A percentile compares a stretch with the other conserved stretches of the same genome.
Evolutionary conservation across 1,139 yeast species (phyloP).

Genomic region (Diutina pseudorugosa): DNA sequence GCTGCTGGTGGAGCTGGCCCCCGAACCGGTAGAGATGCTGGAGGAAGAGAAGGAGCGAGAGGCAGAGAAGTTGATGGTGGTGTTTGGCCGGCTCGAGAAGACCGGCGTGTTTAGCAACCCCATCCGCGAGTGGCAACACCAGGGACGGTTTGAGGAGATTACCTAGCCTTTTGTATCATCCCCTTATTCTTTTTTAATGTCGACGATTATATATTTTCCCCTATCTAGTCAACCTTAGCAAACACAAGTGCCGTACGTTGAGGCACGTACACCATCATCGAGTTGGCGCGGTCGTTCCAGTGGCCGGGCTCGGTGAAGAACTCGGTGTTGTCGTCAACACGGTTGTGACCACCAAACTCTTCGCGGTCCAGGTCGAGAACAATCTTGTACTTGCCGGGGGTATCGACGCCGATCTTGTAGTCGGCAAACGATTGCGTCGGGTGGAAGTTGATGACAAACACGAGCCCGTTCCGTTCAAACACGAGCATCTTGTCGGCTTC

Average conservation of each 20-base stretch:
- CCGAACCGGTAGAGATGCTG: constrained; percentile 15
- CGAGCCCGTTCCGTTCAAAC: constrained; percentile 75
- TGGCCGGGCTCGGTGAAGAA: constrained; percentile 58
- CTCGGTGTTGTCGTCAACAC: constrained; percentile 42
- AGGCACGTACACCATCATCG: constrained; percentile 75
- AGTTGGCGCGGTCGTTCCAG: constrained; percentile 77
- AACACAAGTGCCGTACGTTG: constrained; percentile 69
- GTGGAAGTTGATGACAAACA: constrained; percentile 84
- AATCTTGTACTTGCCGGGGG: constrained; percentile 62
- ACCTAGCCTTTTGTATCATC: neutral
- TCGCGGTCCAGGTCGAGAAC: constrained; percentile 59
- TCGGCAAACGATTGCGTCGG: constrained; percentile 75
- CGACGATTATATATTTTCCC: neutral
- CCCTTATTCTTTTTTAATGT: neutral
- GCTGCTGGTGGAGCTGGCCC: neutral
- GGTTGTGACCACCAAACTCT: constrained; percentile 70
- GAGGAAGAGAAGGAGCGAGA: constrained; percentile 43
- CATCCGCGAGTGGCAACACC: constrained; percentile 22
- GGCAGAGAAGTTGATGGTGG: constrained; percentile 36
- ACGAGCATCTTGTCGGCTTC: constrained; percentile 81
- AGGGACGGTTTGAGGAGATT: constrained; percentile 10
- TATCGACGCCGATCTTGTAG: constrained; percentile 80
- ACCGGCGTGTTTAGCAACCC: constrained; percentile 37
- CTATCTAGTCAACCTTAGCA: neutral
- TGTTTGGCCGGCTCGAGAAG: constrained; percentile 37